Base-by-base conservation (phyloP, 208 protist species). In the Perkinsela sp. region DNA sequence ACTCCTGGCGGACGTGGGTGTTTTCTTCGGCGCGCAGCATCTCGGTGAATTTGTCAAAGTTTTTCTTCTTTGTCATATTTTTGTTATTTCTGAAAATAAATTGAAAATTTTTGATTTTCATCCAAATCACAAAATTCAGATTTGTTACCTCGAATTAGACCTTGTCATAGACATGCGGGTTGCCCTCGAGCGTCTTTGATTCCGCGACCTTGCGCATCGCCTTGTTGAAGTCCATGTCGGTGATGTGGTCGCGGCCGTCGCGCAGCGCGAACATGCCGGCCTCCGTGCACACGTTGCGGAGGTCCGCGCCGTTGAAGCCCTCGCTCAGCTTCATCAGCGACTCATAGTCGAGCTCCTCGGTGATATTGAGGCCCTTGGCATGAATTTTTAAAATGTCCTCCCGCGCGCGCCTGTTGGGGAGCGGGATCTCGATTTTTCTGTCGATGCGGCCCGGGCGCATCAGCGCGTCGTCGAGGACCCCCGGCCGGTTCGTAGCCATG, bases 141-240 rank as follows among this genome's bases (percentile, higher is more conserved):
- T n/a, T n/a, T n/a, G n/a, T n/a, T n/a, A n/a, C n/a, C n/a, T n/a
- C n/a, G 22, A 31, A 28, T 71, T 85, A 93, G 72, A 91, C 84
- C 15, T 91, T 84, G 0, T 82, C 73, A 77, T 93, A 93, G 69
- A 81, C 75, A 66, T 93, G 88, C 32, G 82, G 79, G 31, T 77
- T 78, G 2, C 85, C 83, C 76, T 99, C 97, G 29, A 99, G 80
- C 73, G 96, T 96, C 83, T 99, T 99, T 72, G 85, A 85, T 30
- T 98, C 95, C 13, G 77, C 80, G 29, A 99, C 88, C 81, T 98
- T 99, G 57, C 95, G 85, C 16, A 92, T 93, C 31, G 95, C 97
- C 78, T 98, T 98, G 82, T 98, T 97, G 75, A 99, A 98, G 76
- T 99, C 97, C 68, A 97, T 93, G 73, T 96, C 87, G 69, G 94